Percentiles rank a stretch among this genome's conserved stretches.
phyloP scores from a whole-genome alignment of 2,329 filamentous ascomycete genomes.

The Pyricularia pennisetigena region DNA sequence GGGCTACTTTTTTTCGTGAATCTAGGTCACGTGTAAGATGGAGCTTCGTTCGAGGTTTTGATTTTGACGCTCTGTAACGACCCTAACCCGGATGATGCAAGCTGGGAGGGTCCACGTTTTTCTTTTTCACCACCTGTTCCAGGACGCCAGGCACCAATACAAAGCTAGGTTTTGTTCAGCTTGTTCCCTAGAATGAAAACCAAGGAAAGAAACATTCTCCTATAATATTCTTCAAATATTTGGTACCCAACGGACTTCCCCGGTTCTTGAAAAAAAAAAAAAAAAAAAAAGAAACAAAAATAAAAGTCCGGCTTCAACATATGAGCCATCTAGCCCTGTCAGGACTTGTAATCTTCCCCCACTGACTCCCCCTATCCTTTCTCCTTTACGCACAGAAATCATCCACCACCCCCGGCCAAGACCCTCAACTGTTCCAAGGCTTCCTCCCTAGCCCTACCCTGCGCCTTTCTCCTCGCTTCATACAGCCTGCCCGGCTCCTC shows the following conservation, averaged over 20 bases:
- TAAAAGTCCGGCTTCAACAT: too few relatives aligned
- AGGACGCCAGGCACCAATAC: too few relatives aligned
- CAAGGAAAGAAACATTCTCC: too few relatives aligned
- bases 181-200: too few relatives aligned
- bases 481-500: background rate
- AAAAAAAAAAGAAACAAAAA: too few relatives aligned
- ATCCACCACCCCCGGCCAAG: background rate
- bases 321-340: too few relatives aligned
- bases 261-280: too few relatives aligned
- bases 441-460: background rate
- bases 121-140: too few relatives aligned
- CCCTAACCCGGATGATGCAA: background rate
- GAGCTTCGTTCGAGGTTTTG: background rate
- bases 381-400: background rate
- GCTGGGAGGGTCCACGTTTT: background rate
- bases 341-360: too few relatives aligned
- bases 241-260: too few relatives aligned
- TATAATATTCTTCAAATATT: too few relatives aligned
- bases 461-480: constrained; percentile 4
- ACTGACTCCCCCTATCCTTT: background rate
- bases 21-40: background rate
- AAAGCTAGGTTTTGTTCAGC: too few relatives aligned
- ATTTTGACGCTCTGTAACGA: background rate
- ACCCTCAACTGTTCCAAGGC: background rate
- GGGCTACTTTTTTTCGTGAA: background rate